Evolutionary conservation across 2,329 filamentous ascomycete species (phyloP).

Genomic region (Fonsecaea pugnacius): DNA sequence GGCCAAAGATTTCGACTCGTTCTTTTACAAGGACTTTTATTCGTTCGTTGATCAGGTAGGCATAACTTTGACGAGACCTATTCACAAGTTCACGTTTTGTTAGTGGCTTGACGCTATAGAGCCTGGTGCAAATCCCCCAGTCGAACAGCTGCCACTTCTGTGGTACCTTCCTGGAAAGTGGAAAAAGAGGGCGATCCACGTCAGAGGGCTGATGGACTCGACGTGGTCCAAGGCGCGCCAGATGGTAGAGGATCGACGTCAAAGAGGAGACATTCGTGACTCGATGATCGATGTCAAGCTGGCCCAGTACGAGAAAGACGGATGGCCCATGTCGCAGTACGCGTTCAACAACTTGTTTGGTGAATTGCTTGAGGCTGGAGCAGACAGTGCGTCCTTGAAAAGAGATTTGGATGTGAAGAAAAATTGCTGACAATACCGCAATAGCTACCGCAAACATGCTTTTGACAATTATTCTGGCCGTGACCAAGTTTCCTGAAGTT

Average conservation of each 20-base stretch:
- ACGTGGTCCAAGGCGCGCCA: conserved; percentile 20
- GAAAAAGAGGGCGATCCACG: conserved; percentile 22
- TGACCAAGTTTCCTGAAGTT: conserved; percentile 54
- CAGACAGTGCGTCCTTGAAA: conserved; percentile 44
- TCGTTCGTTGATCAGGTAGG: conserved; percentile 25
- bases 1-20: conserved; percentile 26
- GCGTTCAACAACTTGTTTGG: conserved; percentile 29
- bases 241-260: conserved; percentile 17
- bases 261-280: conserved; percentile 18
- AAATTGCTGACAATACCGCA: no score
- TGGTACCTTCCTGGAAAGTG: conserved; percentile 28
- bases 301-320: conserved; percentile 34
- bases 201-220: conserved; percentile 14
- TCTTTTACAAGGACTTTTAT: conserved; percentile 31
- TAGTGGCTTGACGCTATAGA: conserved; percentile 27
- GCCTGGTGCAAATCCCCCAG: conserved; percentile 27
- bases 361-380: conserved; percentile 23
- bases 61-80: background rate
- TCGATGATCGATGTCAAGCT: conserved; percentile 29
- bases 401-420: no score
- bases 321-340: conserved; percentile 26
- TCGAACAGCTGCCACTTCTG: conserved; percentile 19
- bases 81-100: background rate
- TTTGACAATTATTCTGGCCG: conserved; percentile 54
- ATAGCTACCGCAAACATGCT: conserved; percentile 52